These are phyloP conservation scores for Thielaviopsis euricoi DNA, from an alignment of 2,329 filamentous ascomycete genomes.

Conservation along the genomic window DNA sequence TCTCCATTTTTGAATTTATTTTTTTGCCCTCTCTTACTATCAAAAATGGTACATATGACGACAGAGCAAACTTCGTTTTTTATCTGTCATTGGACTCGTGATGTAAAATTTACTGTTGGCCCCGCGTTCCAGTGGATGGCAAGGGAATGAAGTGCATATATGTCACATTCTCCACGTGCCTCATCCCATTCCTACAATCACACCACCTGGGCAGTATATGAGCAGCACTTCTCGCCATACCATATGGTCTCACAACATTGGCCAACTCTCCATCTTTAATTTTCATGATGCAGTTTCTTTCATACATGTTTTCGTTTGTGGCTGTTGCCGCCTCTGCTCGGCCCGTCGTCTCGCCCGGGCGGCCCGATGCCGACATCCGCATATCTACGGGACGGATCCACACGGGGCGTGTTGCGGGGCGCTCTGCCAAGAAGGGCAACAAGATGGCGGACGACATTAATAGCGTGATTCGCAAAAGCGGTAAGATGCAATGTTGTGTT, in stretches of 20 bases:
- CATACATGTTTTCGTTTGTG: not conserved
- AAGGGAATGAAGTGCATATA: not conserved
- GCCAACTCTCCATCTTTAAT: not conserved
- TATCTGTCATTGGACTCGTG: not conserved
- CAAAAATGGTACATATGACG: too few species aligned
- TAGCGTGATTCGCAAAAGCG: not conserved
- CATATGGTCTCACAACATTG: not conserved
- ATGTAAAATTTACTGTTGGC: not conserved
- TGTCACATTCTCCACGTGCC: not conserved
- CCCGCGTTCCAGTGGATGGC: not conserved
- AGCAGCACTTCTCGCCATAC: not conserved
- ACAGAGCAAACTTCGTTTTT: too few species aligned
- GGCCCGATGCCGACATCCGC: not conserved
- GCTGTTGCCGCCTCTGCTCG: not conserved
- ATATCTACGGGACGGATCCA: not conserved
- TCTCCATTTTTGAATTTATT: conserved; percentile 4
- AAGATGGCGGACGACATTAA: not conserved
- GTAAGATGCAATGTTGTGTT: too few species aligned
- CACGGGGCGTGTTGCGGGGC: too few species aligned
- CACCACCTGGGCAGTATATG: too few species aligned
- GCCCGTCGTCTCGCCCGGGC: not conserved
- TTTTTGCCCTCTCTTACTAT: too few species aligned
- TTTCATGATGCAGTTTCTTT: not conserved
- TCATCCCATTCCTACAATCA: not conserved
- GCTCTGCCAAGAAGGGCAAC: not conserved